Percentiles rank a stretch among this genome's conserved stretches.
These are phyloP conservation scores for Vaccinium macrocarpon DNA, from an alignment of 148 eudicot species.

Conservation along the genomic window DNA sequence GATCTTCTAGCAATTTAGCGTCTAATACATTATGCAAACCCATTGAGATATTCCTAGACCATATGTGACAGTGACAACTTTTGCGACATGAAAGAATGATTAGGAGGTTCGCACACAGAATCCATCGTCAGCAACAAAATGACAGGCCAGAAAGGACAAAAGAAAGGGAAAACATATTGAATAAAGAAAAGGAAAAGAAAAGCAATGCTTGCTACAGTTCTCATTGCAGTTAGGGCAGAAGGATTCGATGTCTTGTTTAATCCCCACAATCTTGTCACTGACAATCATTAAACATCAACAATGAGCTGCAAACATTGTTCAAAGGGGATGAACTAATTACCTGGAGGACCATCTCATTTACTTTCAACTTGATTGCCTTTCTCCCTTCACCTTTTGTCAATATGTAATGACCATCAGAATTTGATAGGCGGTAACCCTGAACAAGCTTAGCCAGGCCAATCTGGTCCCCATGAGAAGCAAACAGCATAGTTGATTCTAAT, in stretches of 20 bases:
- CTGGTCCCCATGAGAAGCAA: conserved; percentile 87
- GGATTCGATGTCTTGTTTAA: not conserved
- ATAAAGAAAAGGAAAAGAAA: not conserved
- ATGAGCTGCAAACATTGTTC: conserved; percentile 1
- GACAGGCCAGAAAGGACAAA: not conserved
- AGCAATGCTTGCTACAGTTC: not conserved
- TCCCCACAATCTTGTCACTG: not conserved
- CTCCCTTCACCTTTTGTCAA: conserved; percentile 81
- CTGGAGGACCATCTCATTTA: conserved; percentile 88
- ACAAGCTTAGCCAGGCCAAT: conserved; percentile 87
- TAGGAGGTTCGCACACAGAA: not conserved
- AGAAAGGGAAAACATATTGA: not conserved
- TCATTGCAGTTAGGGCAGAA: not conserved
- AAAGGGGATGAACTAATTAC: conserved; percentile 35
- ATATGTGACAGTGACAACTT: not conserved
- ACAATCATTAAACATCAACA: conserved; percentile 2
- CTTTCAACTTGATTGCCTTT: conserved; percentile 77
- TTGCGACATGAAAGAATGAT: not conserved
- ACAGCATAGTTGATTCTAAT: conserved; percentile 86
- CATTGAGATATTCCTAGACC: not conserved
- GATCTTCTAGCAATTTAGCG: not conserved
- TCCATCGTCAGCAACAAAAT: not conserved
- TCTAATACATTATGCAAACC: not conserved
- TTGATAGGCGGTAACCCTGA: conserved; percentile 77
- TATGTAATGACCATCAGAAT: conserved; percentile 75